Conservation (phyloP, 257 asterid genomes). For the Nicotiana benthamiana region DNA sequence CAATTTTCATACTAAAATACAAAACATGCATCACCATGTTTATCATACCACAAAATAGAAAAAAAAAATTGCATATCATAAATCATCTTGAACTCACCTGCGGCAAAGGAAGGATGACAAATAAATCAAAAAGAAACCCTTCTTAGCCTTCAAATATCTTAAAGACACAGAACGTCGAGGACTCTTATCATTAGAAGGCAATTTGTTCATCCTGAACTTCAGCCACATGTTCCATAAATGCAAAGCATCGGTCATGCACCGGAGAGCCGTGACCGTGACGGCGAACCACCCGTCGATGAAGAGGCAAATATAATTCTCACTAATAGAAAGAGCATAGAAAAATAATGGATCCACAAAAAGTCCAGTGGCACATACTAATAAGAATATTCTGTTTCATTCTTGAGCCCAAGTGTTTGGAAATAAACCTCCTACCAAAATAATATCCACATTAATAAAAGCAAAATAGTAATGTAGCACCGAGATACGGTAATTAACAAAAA, state of each 20-base stretch:
- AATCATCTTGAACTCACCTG: slow-evolving; percentile 39
- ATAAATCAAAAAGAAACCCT: slow-evolving; percentile 74
- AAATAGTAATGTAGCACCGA: too few relatives aligned
- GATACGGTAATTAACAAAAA: too few relatives aligned
- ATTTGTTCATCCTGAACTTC: slow-evolving; percentile 48
- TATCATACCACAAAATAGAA: slow-evolving; percentile 4
- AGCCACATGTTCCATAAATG: slow-evolving; percentile 86
- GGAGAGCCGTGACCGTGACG: slow-evolving; percentile 64
- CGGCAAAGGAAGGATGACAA: slow-evolving; percentile 87
- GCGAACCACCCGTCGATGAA: slow-evolving; percentile 94
- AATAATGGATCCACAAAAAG: slow-evolving; percentile 79
- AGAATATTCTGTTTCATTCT: slow-evolving; percentile 88
- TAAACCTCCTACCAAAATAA: too few relatives aligned
- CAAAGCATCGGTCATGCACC: slow-evolving; percentile 79
- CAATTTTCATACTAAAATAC: not conserved
- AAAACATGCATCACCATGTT: slow-evolving; percentile 22
- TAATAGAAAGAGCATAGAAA: slow-evolving; percentile 73
- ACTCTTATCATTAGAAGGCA: slow-evolving; percentile 13
- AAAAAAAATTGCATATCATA: not conserved
- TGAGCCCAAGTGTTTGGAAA: slow-evolving; percentile 58
- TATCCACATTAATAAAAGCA: too few relatives aligned
- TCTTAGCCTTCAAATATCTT: slow-evolving; percentile 38
- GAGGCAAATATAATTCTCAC: slow-evolving; percentile 74
- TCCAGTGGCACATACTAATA: slow-evolving; percentile 60
- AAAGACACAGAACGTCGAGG: slow-evolving; percentile 27